Base-by-base conservation (phyloP, 441 rosid species). In the Pelargonium cotyledonis region DNA sequence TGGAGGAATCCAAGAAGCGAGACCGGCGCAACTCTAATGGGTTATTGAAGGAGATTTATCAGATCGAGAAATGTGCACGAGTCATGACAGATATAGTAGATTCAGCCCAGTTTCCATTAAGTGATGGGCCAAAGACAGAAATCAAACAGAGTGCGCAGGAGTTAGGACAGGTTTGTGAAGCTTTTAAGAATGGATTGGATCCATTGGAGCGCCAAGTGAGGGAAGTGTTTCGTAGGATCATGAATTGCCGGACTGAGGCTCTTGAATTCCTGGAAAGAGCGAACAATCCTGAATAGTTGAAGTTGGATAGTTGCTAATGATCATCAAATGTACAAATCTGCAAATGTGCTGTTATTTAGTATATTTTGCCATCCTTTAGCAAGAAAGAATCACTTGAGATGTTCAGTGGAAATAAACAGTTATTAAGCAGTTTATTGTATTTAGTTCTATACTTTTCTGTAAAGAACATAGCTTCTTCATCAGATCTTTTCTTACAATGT, bases 1-100 rank as follows among this genome's bases (percentile, higher is more conserved):
- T 70, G 70, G 84, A 79, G 76, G 84, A 79, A 68, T 80, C 86
- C 0, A 83, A 68, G 78, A 80, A 75, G 76, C 72, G 72, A 51
- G 79, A 78, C 12, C 66, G 69, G 19, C 51, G 71, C 63, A 73
- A 77, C 23, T 73, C 80, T 1, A 70, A 44, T 21, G 84, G 84
- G 40, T 63, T 80, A 71, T 60, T 83, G 55, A 77, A 68, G 75
- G 83, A 83, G 74, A 80, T 83, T 43, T n/a, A 68, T 70, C 74
- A 68, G 70, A 73, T 79, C 15, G 84, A 80, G 73, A 77, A 64
- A 65, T 79, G 79, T 58, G 12, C 78, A 0, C 66, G 74, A 16
- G 69, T 65, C 60, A 18, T 80, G 73, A 74, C 67, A 16, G 78
- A 79, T 55, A 15, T 80, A 74, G 65, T 80, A 21, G 86, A 83